These are phyloP conservation scores for Pythium periplocum DNA, from an alignment of 352 stramenopile genomes.

Conservation along the genomic window DNA sequence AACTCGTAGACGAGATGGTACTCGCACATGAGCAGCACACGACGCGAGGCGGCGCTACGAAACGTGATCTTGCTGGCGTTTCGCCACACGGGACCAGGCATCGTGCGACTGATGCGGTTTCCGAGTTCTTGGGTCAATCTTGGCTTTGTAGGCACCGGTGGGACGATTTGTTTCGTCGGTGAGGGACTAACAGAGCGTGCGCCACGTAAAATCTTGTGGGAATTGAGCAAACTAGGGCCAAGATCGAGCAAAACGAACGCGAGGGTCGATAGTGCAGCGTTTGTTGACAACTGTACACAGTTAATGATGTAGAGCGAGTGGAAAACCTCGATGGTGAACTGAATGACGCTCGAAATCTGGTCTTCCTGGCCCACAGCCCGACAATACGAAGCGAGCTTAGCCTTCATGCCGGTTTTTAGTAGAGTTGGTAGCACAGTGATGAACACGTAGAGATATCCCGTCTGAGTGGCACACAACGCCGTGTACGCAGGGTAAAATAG, in stretches of 20 bases:
- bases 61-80: background rate
- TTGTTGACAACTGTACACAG: slow-evolving; percentile 2
- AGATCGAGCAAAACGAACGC: slow-evolving; percentile 1
- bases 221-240: too few species aligned
- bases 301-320: slow-evolving; percentile 3
- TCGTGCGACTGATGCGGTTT: too few species aligned
- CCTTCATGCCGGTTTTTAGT: background rate
- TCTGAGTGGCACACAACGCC: background rate
- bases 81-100: background rate
- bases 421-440: background rate
- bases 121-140: too few species aligned
- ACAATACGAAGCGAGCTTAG: background rate
- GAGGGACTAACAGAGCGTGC: too few species aligned
- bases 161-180: too few species aligned
- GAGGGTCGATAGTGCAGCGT: background rate
- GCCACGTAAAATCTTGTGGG: too few species aligned
- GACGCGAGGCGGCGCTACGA: background rate
- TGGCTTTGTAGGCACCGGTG: too few species aligned
- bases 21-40: slow-evolving; percentile 11
- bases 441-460: background rate
- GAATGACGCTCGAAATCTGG: background rate
- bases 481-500: slow-evolving; percentile 1
- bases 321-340: slow-evolving; percentile 1
- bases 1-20: slow-evolving; percentile 22
- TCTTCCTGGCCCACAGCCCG: background rate